phyloP scores from a whole-genome alignment of 768 basidiomycete genomes.

The Tylopilus rubrobrunneus region DNA sequence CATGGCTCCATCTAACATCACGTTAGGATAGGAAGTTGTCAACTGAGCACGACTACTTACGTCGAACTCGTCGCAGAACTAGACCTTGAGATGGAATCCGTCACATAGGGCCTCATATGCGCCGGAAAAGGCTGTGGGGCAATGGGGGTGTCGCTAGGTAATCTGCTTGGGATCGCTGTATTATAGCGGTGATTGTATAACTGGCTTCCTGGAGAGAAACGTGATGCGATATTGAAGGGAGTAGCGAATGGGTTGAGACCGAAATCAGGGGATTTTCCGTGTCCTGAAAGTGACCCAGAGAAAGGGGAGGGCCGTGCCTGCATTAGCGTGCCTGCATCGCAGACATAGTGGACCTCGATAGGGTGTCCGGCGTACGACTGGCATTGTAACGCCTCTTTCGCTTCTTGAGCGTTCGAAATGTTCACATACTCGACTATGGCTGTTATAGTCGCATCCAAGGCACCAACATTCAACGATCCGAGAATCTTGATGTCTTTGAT shows the following conservation, averaged over 20 bases:
- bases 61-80: slow-evolving; percentile 33
- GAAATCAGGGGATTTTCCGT: slow-evolving; percentile 19
- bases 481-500: slow-evolving; percentile 60
- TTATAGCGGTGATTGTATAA: slow-evolving; percentile 3
- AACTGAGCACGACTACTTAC: slow-evolving; percentile 15
- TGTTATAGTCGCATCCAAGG: slow-evolving; percentile 41
- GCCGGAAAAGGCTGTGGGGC: slow-evolving; percentile 23
- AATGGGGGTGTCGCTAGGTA: slow-evolving; percentile 22
- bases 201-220: slow-evolving; percentile 3
- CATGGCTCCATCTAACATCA: slow-evolving; percentile 29
- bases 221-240: slow-evolving; percentile 26
- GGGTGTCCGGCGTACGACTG: slow-evolving; percentile 56
- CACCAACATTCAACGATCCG: slow-evolving; percentile 31
- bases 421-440: slow-evolving; percentile 64
- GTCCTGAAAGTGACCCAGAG: slow-evolving; percentile 5
- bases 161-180: slow-evolving; percentile 10
- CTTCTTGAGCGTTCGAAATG: slow-evolving; percentile 55
- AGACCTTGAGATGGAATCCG: slow-evolving; percentile 29
- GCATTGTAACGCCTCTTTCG: slow-evolving; percentile 55
- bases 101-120: slow-evolving; percentile 13
- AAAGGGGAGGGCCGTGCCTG: slow-evolving; percentile 3
- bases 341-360: slow-evolving; percentile 37
- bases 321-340: slow-evolving; percentile 11
- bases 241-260: slow-evolving; percentile 32
- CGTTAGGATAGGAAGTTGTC: slow-evolving; percentile 1